Base-by-base conservation (phyloP, 305 asterid species). In the Euphrasia arctica region DNA sequence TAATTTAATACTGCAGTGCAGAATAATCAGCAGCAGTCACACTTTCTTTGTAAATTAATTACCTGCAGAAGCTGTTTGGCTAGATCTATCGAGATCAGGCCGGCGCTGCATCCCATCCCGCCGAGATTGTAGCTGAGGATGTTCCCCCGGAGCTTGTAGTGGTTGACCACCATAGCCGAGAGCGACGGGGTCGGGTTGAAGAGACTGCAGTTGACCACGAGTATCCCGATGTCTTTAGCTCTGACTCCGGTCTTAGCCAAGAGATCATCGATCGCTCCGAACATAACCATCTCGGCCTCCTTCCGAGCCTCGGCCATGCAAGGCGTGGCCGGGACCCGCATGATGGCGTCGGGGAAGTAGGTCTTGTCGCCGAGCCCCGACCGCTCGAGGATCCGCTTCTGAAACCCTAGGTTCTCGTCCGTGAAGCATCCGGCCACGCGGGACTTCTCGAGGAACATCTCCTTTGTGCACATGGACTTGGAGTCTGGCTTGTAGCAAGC, bases 81-180 rank as follows among this genome's bases (percentile, higher is more conserved):
- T 65, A 89, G 95, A 47, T 86, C 96, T n/a, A 86, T 83, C 2
- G 96, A 84, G 60, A 89, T 84, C 4, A 89, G 72, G 1, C 96
- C 96, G 51, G 96, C 96, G 70, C 96, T 84, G 70, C 96, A 89
- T 0, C 96, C 96, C 95, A 89, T 89, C 28, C 96, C 96, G 18
- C 96, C 86, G 73, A 89, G 93, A 47, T 86, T 89, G 4, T 82
- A 89, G 85, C 93, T 86, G 83, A 81, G 54, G 36, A 89, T 68
- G 50, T 83, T 83, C 1, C 85, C 85, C 62, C 93, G 79, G 15
- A 89, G 86, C 83, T 89, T 85, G 70, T 89, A 89, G 62, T 80
- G 95, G 39, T 86, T 89, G 45, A 89, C 91, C 47, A 89, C 48
- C 97, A 89, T 85, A 0, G 95, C 89, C 5, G 94, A 85, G 36